Conservation (phyloP, 352 stramenopile species). For the Elongisporangium prolatum region DNA sequence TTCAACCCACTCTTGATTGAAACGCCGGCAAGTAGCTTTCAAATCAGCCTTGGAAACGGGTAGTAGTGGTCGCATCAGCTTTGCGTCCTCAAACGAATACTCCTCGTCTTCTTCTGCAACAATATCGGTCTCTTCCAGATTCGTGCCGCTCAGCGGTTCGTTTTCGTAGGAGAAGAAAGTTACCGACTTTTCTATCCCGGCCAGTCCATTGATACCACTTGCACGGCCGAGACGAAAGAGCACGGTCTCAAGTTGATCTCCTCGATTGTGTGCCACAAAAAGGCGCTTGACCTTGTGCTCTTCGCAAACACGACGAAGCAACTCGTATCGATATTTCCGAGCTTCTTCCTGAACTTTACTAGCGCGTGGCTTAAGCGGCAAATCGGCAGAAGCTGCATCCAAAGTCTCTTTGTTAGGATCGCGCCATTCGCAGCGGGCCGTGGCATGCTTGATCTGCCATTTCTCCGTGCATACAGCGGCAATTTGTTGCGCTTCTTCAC, state of each 20-base stretch:
- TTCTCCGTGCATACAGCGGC: conserved; percentile 29
- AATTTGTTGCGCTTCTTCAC: conserved; percentile 50
- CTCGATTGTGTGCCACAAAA: conserved; percentile 76
- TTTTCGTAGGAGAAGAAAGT: conserved; percentile 13
- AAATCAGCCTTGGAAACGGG: conserved; percentile 50
- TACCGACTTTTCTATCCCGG: conserved; percentile 44
- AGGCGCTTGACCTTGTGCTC: conserved; percentile 53
- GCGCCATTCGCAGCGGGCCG: conserved; percentile 50
- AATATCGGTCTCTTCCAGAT: conserved; percentile 2
- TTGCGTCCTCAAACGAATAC: conserved; percentile 3
- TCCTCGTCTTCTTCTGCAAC: neutral
- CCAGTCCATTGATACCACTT: conserved; percentile 73
- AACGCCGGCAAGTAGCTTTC: conserved; percentile 65
- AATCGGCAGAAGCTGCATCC: neutral
- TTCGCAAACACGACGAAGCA: conserved; percentile 47
- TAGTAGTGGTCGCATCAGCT: conserved; percentile 60
- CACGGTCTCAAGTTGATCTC: conserved; percentile 78
- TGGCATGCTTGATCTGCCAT: conserved; percentile 50
- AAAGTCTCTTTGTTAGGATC: conserved; percentile 4
- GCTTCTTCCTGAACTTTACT: conserved; percentile 79
- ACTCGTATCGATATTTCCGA: conserved; percentile 58
- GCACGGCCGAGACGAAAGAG: conserved; percentile 72
- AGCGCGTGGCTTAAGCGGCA: conserved; percentile 26
- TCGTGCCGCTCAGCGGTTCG: too few relatives aligned
- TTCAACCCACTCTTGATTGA: conserved; percentile 73